Base-by-base conservation (phyloP, 2,329 filamentous ascomycete species). In the Exophiala sideris region DNA sequence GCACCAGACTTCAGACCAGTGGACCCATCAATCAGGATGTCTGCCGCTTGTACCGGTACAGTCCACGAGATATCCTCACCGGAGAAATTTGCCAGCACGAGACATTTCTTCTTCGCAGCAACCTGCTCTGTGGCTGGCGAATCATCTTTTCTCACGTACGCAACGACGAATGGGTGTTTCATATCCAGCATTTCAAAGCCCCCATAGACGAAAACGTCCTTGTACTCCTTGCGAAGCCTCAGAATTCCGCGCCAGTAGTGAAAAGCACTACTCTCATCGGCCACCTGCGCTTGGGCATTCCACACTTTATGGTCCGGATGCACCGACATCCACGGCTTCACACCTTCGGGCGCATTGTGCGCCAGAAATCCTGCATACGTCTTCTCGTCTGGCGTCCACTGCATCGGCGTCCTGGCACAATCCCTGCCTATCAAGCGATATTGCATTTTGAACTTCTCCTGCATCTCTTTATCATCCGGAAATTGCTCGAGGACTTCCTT, bases 351-450 rank as follows among this genome's bases (percentile, higher is more conserved):
- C 8, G 21, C 48, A 24, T 47, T 42, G 18, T 45, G 29, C 3
- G 54, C 41, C 8, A 82, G 84, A 71, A 88, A 88, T 1, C 86
- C 86, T 0, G 81, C 83, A 58, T 84, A 76, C 5, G 45, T 49
- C 1, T 73, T 66, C 0, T 71, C 70, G 18, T 52, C 52, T 0
- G 67, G 73, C 51, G 76, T 76, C 86, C 86, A 89, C 59, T 86
- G 83, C 72, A 89, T 82, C 0, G 86, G 86, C 3, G 82, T 78
- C n/a, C 86, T 76, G 7, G 83, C 78, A 64, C 89, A 82, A 65
- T 89, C 85, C 11, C 60, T 45, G 2, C 53, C 60, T 14, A 54
- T 53, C 9, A 48, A 33, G 2, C 51, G 47, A 18, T 56, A 56
- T 12, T 52, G 53, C 7, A 21, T 21, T n/a, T 35, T 41, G 24